These are phyloP conservation scores for Parastagonospora nodorum DNA, from an alignment of 2,329 filamentous ascomycete genomes.

Conservation along the genomic window DNA sequence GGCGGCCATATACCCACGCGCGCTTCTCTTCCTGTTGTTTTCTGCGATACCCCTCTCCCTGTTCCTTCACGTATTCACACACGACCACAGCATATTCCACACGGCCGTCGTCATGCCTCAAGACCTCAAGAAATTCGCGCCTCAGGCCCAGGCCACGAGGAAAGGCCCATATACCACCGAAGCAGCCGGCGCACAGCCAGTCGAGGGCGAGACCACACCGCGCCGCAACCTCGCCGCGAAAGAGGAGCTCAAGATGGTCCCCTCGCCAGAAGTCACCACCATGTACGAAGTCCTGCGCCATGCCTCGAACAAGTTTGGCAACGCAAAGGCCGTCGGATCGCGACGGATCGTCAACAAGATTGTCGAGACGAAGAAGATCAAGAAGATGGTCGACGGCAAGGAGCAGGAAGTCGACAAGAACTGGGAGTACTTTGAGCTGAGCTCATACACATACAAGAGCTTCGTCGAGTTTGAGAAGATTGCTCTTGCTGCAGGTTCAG, in stretches of 20 bases:
- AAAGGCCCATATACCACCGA: slow-evolving; percentile 78
- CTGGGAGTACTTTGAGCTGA: slow-evolving; percentile 88
- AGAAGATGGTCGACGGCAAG: slow-evolving; percentile 84
- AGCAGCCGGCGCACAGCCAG: slow-evolving; percentile 67
- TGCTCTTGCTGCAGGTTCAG: slow-evolving; percentile 71
- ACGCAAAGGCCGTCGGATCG: slow-evolving; percentile 63
- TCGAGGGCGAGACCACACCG: slow-evolving; percentile 82
- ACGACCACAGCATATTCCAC: slow-evolving; percentile 6
- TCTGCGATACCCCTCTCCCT: slow-evolving; percentile 26
- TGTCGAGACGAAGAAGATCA: slow-evolving; percentile 84
- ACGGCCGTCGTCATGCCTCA: slow-evolving; percentile 35
- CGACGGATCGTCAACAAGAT: slow-evolving; percentile 78
- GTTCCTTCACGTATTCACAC: slow-evolving; percentile 11
- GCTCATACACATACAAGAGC: slow-evolving; percentile 74
- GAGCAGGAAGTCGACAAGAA: slow-evolving; percentile 83
- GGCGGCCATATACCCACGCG: slow-evolving; percentile 21
- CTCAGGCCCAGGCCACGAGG: slow-evolving; percentile 58
- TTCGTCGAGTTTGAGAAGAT: slow-evolving; percentile 79
- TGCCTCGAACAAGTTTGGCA: slow-evolving; percentile 63
- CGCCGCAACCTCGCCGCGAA: slow-evolving; percentile 74
- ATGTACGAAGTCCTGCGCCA: slow-evolving; percentile 78
- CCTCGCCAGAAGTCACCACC: slow-evolving; percentile 72
- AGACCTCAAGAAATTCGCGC: slow-evolving; percentile 55
- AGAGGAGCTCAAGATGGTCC: slow-evolving; percentile 69
- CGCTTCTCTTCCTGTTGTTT: slow-evolving; percentile 17